Evolutionary conservation across 495 filamentous ascomycete genomes (phyloP).

Genomic region (Platismatia glauca): DNA sequence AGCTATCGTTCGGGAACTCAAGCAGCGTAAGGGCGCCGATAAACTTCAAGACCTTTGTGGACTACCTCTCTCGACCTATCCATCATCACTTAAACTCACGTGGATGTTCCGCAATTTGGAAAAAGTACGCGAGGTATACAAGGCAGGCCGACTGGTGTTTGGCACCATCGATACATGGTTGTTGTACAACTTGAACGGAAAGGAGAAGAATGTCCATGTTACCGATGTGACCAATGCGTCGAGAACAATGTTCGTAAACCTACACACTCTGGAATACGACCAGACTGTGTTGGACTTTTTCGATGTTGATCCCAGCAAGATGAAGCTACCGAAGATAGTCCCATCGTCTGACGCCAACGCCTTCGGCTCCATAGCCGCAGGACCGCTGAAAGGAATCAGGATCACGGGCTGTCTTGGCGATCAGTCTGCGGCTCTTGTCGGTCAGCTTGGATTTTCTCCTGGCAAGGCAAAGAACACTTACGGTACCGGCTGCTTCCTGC

Average conservation of each 20-base stretch:
- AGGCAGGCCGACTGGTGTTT: constrained; percentile 72
- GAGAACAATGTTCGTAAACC: constrained; percentile 94
- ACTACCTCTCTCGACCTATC: constrained; percentile 87
- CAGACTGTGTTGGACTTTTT: constrained; percentile 76
- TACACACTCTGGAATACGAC: constrained; percentile 79
- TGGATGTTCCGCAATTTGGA: constrained; percentile 75
- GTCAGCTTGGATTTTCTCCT: constrained; percentile 80
- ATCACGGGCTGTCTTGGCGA: constrained; percentile 89
- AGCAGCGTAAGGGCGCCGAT: constrained; percentile 55
- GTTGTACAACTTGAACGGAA: constrained; percentile 83
- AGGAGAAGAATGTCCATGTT: constrained; percentile 58
- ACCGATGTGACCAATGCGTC: constrained; percentile 91
- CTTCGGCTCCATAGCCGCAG: constrained; percentile 60
- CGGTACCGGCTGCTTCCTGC: constrained; percentile 88
- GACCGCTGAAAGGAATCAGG: constrained; percentile 61
- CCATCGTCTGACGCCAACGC: constrained; percentile 70
- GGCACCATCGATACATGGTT: constrained; percentile 95
- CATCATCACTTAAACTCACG: constrained; percentile 78
- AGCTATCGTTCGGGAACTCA: constrained; percentile 71
- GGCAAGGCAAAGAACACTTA: constrained; percentile 94
- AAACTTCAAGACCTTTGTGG: constrained; percentile 68
- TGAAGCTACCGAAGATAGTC: constrained; percentile 75
- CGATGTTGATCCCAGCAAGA: constrained; percentile 62
- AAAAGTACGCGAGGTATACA: constrained; percentile 66
- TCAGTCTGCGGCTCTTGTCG: constrained; percentile 86